Conservation (phyloP, 139 green algal genomes). For the Auxenochlorella protothecoides region DNA sequence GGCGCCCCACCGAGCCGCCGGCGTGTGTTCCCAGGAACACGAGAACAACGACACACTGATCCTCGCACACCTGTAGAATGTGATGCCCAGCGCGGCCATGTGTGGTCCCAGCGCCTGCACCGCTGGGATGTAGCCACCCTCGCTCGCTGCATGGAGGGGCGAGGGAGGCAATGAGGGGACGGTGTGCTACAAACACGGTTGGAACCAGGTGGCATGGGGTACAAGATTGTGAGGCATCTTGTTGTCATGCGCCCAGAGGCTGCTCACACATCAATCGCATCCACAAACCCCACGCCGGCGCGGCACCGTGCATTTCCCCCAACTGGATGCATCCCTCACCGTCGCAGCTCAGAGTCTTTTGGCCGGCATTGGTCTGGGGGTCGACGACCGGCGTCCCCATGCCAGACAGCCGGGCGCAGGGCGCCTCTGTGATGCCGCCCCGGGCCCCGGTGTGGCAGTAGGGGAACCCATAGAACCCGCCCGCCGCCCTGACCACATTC, state of each 20-base stretch:
- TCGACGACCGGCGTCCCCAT: neutral
- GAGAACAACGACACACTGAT: too few relatives aligned
- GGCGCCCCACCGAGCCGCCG: too few relatives aligned
- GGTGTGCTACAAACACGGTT: too few relatives aligned
- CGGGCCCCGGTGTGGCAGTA: slow-evolving; percentile 13
- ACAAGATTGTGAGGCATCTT: too few relatives aligned
- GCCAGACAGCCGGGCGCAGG: slow-evolving; percentile 1
- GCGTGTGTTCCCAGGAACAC: too few relatives aligned
- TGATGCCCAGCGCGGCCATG: slow-evolving; percentile 21
- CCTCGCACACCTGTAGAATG: too few relatives aligned
- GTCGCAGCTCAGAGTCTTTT: neutral
- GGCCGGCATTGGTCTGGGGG: neutral
- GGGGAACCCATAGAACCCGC: slow-evolving; percentile 15
- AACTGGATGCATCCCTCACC: neutral
- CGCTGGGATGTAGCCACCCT: neutral
- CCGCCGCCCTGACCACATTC: neutral
- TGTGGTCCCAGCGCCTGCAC: slow-evolving; percentile 27
- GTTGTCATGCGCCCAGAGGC: too few relatives aligned
- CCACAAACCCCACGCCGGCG: too few relatives aligned
- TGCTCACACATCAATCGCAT: too few relatives aligned
- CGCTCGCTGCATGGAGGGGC: neutral
- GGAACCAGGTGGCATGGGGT: too few relatives aligned
- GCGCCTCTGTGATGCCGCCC: neutral
- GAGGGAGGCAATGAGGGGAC: neutral
- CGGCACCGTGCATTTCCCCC: too few relatives aligned